Evolutionary conservation across 139 green algal genomes (phyloP), one percentile per base, ranked within the genome.

Genomic region (Bryopsis sp.): DNA sequence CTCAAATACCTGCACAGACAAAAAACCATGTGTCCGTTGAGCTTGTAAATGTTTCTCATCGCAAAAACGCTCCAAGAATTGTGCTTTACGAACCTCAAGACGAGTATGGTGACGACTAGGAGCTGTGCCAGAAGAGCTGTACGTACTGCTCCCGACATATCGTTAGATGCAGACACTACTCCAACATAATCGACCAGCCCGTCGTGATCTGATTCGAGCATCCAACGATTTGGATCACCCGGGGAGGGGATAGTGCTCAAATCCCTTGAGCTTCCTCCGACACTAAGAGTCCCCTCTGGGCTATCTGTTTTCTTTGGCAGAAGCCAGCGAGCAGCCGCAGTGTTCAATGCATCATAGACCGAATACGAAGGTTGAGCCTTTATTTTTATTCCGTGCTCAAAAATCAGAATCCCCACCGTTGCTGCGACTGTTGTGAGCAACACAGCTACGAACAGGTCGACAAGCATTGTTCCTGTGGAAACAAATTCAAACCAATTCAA

Each of bases 271-370:
- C 43, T 11, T 11, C 11, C 43, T 11, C 43, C 19, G 43, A 54
- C 19, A 19, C 19, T 19, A 11, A 54, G 43, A 11, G 19, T 11
- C 43, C n/a, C n/a, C n/a, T n/a, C n/a, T n/a, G n/a, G n/a, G n/a
- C n/a, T n/a, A n/a, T n/a, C 11, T 26, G 19, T 19, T 54, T 54
- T 54, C 15, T 11, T 54, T 11, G 43, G 43, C 11, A 54, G 43
- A 19, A 54, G 43, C 43, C 43, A 54, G 15, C 43, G 11, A 11
- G 43, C 43, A 19, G 43, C 15, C 15, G 43, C 43, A 19, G 19
- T 54, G 43, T 54, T 19, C 19, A 54, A 26, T 54, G 43, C 43
- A 54, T 54, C 43, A 54, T 54, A 54, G 43, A 54, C 43, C 15
- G 15, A 26, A 19, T 54, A 54, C 15, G 43, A 54, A 26, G 19